A percentile compares a stretch with the other conserved stretches of the same genome.
phyloP scores from a whole-genome alignment of 2,329 filamentous ascomycete species.

The Passalora sequoiae region DNA sequence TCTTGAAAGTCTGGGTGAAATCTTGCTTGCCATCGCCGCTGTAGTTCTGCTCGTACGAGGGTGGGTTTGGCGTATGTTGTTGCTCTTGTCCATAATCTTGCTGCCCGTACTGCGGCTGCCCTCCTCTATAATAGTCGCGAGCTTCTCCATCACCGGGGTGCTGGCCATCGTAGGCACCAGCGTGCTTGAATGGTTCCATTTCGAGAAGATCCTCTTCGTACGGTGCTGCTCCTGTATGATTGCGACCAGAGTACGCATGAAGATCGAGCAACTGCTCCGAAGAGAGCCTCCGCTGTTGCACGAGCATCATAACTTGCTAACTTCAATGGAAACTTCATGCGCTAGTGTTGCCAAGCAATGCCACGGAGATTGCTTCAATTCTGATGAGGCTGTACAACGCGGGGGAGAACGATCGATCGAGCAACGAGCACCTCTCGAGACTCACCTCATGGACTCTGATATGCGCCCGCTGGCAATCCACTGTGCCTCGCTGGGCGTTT shows the following conservation, averaged over 20 bases:
- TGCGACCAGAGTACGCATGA: not conserved
- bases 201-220: slow-evolving; percentile 2
- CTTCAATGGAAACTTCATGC: too few species aligned
- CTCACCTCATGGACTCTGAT: too few species aligned
- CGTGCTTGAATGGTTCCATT: slow-evolving; percentile 9
- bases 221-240: slow-evolving; percentile 3
- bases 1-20: slow-evolving; percentile 77
- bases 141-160: slow-evolving; percentile 15
- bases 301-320: too few species aligned
- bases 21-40: slow-evolving; percentile 38
- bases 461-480: too few species aligned
- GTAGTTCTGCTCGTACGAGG: slow-evolving; percentile 38
- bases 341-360: too few species aligned
- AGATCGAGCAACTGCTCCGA: slow-evolving; percentile 1
- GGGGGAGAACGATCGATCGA: too few species aligned
- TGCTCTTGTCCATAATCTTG: slow-evolving; percentile 15
- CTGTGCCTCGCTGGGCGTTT: too few species aligned
- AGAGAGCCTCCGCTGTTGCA: too few species aligned
- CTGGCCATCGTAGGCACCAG: too few species aligned
- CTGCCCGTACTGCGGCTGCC: slow-evolving; percentile 12
- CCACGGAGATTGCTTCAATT: too few species aligned
- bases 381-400: too few species aligned
- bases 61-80: slow-evolving; percentile 31
- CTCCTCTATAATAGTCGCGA: slow-evolving; percentile 18
- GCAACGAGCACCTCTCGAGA: too few species aligned